Evolutionary conservation across 2,329 filamentous ascomycete genomes (phyloP), one percentile per base, ranked within the genome.

Genomic region (Daldinia eschscholtzii): DNA sequence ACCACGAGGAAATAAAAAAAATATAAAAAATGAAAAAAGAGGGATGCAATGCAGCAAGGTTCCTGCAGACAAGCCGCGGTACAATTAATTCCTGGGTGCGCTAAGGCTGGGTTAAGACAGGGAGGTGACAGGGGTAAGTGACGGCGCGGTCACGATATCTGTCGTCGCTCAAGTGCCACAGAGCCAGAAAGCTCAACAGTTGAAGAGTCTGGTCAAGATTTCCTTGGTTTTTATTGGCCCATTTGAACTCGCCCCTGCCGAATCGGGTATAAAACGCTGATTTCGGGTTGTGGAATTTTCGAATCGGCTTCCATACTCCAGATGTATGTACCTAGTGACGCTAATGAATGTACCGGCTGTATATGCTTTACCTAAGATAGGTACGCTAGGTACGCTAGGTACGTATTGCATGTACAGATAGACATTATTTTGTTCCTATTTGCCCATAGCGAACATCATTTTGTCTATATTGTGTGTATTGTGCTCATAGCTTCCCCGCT

Each of bases 111-210:
- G 52, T 70, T 57, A 55, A 53, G 44, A 57, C 44, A 39, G 35
- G 52, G 61, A 56, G 52, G 35, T 63, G 37, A 15, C 46, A 65
- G 28, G 57, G 41, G 12, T 30, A 15, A 58, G 46, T 60, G 57
- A 58, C 44, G 33, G 41, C 60, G 33, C 7, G 28, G 55, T 65
- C 57, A 64, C 60, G 56, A 55, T 69, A 68, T 65, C 57, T 66
- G 48, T 57, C 20, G 58, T 52, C 41, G 41, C 37, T 52, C 20
- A 62, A 53, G 71, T 74, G 63, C 20, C 53, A 42, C 69, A 44
- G 30, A 35, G 56, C 46, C 39, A 41, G 39, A 72, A 63, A 61
- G 62, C 75, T 72, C 75, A 76, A 76, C 75, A 75, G 74, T 76
- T 76, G 75, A 76, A 74, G 67, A 59, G 44, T 39, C 23, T 46